Evolutionary conservation across 441 rosid genomes (phyloP), one percentile per base, ranked within the genome.

Genomic region (Gossypium davidsonii): DNA sequence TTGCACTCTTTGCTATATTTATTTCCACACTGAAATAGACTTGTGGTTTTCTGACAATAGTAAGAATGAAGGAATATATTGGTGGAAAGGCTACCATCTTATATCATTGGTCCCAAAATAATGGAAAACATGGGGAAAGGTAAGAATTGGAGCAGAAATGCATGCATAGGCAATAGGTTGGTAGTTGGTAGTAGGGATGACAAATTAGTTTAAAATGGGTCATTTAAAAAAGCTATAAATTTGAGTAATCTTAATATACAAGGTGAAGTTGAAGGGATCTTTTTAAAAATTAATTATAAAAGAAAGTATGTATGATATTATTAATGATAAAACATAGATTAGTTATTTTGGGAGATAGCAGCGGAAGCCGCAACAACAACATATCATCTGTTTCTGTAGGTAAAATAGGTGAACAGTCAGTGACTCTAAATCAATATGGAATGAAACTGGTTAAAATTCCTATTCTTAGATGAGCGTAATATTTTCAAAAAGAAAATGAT

Each of bases 1-100:
- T 82, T 86, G 74, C 78, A 84, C 83, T 80, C 87, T 71, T 83
- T 56, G 74, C 53, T 46, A 59, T 59, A n/a, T 46, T 26, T 57
- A 55, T 49, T 63, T 55, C 66, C 68, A 17, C 68, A 77, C 75
- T 52, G 48, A 28, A 63, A 69, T 26, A 12, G 65, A 60, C 44
- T 58, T 53, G 4, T 21, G 31, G 4, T 23, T 57, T 57, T 23
- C 61, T 11, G 0, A 21, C 23, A 57, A 57, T 25, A 21, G 60
- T 23, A 57, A 57, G 61, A 9, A 8, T 7, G 3, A 53, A 53
- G 25, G 58, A 6, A 53, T 44, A 44, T 51, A 51, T 51, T 57
- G n/a, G 31, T 56, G 15, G 6, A 56, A 56, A 20, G 31, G 61
- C n/a, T 56, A 10, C 23, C 28, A 9, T 21, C 28, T 56, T 56